Evolutionary conservation across 495 filamentous ascomycete genomes (phyloP).

Genomic region (Penicillium desertorum): DNA sequence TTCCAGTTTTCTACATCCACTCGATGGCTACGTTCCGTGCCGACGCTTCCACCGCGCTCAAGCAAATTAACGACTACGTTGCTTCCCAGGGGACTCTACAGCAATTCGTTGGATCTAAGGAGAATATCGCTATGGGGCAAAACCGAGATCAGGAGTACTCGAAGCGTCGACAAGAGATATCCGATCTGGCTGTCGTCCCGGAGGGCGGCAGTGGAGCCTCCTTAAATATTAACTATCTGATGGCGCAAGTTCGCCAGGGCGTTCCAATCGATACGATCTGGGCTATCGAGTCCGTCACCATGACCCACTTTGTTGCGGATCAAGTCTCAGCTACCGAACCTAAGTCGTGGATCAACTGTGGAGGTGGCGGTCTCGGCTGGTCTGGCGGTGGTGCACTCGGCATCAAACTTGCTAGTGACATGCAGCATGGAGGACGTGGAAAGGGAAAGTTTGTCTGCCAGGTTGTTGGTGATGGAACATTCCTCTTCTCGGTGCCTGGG

Average conservation of each 20-base stretch:
- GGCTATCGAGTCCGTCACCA: constrained; percentile 86
- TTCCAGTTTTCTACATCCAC: constrained; percentile 78
- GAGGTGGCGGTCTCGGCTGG: constrained; percentile 92
- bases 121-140: constrained; percentile 52
- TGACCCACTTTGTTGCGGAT: constrained; percentile 75
- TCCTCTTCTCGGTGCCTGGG: constrained; percentile 82
- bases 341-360: constrained; percentile 89
- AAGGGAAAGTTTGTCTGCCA: constrained; percentile 87
- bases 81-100: constrained; percentile 43
- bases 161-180: constrained; percentile 58
- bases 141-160: constrained; percentile 59
- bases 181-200: constrained; percentile 53
- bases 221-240: constrained; percentile 71
- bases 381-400: constrained; percentile 87
- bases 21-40: constrained; percentile 74
- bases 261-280: constrained; percentile 79
- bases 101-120: constrained; percentile 46
- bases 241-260: constrained; percentile 58
- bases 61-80: constrained; percentile 66
- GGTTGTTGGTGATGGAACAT: constrained; percentile 92
- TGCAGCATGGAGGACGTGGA: constrained; percentile 52
- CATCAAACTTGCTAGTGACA: constrained; percentile 80
- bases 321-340: constrained; percentile 74
- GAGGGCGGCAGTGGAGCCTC: constrained; percentile 55
- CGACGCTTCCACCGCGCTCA: constrained; percentile 67